Base-by-base conservation (phyloP, 805 yeast genomes). In the Lachancea cidri region DNA sequence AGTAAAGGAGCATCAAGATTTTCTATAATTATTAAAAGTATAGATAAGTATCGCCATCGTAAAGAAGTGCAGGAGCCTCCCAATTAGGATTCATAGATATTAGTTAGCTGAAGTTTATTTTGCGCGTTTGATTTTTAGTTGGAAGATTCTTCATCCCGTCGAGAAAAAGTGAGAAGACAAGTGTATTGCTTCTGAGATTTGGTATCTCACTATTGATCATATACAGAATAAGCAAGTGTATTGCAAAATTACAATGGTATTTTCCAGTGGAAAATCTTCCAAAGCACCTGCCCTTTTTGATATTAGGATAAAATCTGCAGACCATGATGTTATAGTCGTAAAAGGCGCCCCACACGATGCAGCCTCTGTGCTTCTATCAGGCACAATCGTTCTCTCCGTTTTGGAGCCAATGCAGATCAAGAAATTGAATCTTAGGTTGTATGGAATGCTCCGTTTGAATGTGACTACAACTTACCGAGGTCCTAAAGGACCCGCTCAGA, bases 331-430 rank as follows among this genome's bases (percentile, higher is more conserved):
- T 7, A 64, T 91, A 4, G 75, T 93, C 6, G 62, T 91, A 24
- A 83, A 87, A 50, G 98, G 98, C 1, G 56, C 82, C 1, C 79
- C 83, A 4, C 71, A 73, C 27, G 89, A 82, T 39, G 95, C 97
- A 0, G 72, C 86, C 0, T 80, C 95, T 2, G 85, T 78, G 3
- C 65, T 83, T 5, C 62, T 93, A 19, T 67, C 83, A 1, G 98
- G 98, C 3, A 78, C 77, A 8, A 79, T 93, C 17, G 88, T 83
- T 1, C 63, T 93, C 18, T 74, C 89, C 1, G 77, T 86, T 1
- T 70, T 73, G 9, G 98, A 91, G 49, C 86, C 95, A 2, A 65
- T 86, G 42, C 64, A 77, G 13, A 72, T 91, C 38, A 82, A 78
- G 55, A 76, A 74, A 49, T 62, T 93, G 46, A 61, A 77, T 4